A percentile compares a stretch with the other conserved stretches of the same genome.
phyloP scores from a whole-genome alignment of 2,329 filamentous ascomycete genomes.

The Penicillium occitanis region DNA sequence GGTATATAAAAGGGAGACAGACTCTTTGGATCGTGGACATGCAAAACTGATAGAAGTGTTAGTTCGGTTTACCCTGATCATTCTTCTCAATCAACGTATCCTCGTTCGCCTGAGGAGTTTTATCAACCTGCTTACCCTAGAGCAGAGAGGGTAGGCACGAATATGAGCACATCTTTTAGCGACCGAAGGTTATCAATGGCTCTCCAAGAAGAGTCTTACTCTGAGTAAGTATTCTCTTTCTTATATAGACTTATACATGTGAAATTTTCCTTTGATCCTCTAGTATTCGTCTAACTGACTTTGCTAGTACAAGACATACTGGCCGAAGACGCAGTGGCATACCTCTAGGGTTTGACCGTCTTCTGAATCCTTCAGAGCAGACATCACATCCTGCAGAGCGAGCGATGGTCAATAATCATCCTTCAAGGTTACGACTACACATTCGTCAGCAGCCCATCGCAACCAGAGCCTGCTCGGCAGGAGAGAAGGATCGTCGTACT shows the following conservation, averaged over 20 bases:
- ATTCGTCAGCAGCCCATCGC: slow-evolving; percentile 50
- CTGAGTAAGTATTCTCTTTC: not conserved
- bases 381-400: slow-evolving; percentile 26
- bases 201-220: not conserved
- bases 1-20: slow-evolving; percentile 4
- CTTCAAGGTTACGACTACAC: slow-evolving; percentile 39
- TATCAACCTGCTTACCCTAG: slow-evolving; percentile 1
- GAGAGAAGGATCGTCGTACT: slow-evolving; percentile 48
- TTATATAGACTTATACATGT: not conserved
- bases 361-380: slow-evolving; percentile 34
- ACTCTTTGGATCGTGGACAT: not conserved
- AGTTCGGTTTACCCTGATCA: slow-evolving; percentile 8
- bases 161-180: not conserved
- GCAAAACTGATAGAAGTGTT: slow-evolving; percentile 3
- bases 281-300: not conserved
- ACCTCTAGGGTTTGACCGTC: slow-evolving; percentile 39
- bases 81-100: slow-evolving; percentile 14
- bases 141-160: not conserved
- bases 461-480: slow-evolving; percentile 48
- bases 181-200: slow-evolving; percentile 3
- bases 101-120: not conserved
- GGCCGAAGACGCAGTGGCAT: slow-evolving; percentile 28
- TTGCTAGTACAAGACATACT: slow-evolving; percentile 6
- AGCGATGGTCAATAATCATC: slow-evolving; percentile 26
- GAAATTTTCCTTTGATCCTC: not conserved